These are phyloP conservation scores for Penicillium nordicum DNA, from an alignment of 2,329 filamentous ascomycete genomes.

Conservation along the genomic window DNA sequence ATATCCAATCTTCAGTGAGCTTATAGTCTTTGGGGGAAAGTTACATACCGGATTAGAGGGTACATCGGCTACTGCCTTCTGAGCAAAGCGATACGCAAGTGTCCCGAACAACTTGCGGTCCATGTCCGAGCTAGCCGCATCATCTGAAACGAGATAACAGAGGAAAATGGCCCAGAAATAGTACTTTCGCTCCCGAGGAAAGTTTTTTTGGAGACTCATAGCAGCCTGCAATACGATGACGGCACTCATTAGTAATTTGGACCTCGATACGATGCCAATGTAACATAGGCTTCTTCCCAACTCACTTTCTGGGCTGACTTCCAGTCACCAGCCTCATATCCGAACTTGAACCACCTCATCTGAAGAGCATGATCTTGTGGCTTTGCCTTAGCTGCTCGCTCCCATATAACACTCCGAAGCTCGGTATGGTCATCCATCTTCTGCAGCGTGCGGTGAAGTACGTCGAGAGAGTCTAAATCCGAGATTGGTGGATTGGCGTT, in stretches of 20 bases:
- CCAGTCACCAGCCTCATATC: conserved; percentile 44
- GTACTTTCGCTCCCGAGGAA: conserved; percentile 47
- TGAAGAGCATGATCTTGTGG: conserved; percentile 45
- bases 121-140: conserved; percentile 37
- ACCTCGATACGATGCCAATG: background rate
- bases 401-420: conserved; percentile 42
- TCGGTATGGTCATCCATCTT: conserved; percentile 35
- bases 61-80: conserved; percentile 46
- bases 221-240: conserved; percentile 38
- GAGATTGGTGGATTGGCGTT: conserved; percentile 42
- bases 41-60: conserved; percentile 44
- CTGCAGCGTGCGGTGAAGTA: conserved; percentile 41
- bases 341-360: conserved; percentile 44
- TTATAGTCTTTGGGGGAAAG: background rate
- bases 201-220: conserved; percentile 50
- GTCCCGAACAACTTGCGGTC: conserved; percentile 49
- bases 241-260: background rate
- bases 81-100: conserved; percentile 50
- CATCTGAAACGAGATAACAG: conserved; percentile 41
- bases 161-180: conserved; percentile 51
- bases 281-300: background rate
- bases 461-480: conserved; percentile 45
- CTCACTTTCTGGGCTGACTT: conserved; percentile 50
- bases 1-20: background rate
- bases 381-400: conserved; percentile 45